Evolutionary conservation across 768 basidiomycete genomes (phyloP).

Genomic region (Rhizopogon rudus): DNA sequence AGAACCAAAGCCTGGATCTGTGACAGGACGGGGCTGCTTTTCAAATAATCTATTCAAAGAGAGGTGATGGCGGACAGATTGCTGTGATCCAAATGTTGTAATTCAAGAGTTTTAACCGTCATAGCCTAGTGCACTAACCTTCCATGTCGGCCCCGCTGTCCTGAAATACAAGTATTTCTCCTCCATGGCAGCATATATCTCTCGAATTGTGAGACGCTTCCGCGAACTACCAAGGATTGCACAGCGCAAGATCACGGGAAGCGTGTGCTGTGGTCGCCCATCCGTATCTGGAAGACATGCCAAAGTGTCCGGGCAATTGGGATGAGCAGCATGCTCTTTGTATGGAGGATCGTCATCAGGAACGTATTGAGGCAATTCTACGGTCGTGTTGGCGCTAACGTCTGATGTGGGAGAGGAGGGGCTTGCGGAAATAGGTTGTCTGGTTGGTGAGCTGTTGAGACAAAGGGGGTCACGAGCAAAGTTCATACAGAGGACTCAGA

Average conservation of each 20-base stretch:
- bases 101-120: not conserved
- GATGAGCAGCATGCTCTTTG: conserved; percentile 57
- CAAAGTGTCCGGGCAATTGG: conserved; percentile 73
- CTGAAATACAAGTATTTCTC: conserved; percentile 78
- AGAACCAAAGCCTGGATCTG: conserved; percentile 83
- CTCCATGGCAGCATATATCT: conserved; percentile 87
- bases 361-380: conserved; percentile 13
- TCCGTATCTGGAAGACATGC: conserved; percentile 76
- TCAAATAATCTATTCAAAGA: conserved; percentile 81
- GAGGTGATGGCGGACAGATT: conserved; percentile 84
- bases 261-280: conserved; percentile 76
- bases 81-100: conserved; percentile 36
- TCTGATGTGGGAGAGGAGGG: conserved; percentile 34
- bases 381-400: conserved; percentile 24
- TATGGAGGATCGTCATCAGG: conserved; percentile 22
- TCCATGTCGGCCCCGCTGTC: conserved; percentile 81
- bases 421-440: conserved; percentile 21
- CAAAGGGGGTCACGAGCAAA: conserved; percentile 20
- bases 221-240: conserved; percentile 76
- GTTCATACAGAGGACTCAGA: conserved; percentile 1
- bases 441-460: conserved; percentile 20
- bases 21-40: conserved; percentile 74
- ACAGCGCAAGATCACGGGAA: conserved; percentile 81
- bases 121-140: conserved; percentile 41
- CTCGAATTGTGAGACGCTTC: conserved; percentile 74